Evolutionary conservation across 2,329 filamentous ascomycete genomes (phyloP), one percentile per base, ranked within the genome.

Genomic region (Nigrograna mackinnonii): DNA sequence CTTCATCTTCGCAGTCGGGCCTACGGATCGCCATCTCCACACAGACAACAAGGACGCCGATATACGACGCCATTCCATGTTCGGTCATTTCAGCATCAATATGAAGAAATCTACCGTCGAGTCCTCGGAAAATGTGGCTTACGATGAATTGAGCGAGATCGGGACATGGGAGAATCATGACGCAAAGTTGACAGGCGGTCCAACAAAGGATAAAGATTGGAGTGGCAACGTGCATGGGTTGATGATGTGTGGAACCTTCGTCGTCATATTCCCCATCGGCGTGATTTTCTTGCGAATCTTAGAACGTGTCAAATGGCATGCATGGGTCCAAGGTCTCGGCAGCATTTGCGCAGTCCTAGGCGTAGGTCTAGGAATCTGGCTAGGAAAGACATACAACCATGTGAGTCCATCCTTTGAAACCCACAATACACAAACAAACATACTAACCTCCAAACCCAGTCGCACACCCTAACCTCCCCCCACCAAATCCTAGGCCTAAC

Each of bases 1-100:
- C 30, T 80, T 79, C 63, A 77, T 83, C 41, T 85, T 76, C 56
- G 83, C 79, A 14, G 66, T 77, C 17, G 82, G 82, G 0, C 76
- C 78, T 4, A 53, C 58, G n/a, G 73, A 72, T 28, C 54, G 61
- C 13, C 63, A 76, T 19, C 42, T 68, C 17, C 58, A 63, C 17
- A 77, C 71, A 41, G 66, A 82, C 50, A 66, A 67, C 24, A 39
- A 55, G 2, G 63, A 65, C 9, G 77, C 76, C 0, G 65, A 66
- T 9, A 69, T 84, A 41, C 74, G 74, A 54, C 74, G 76, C 31
- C 83, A 85, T 58, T 58, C 66, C 31, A 71, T 70, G 33, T 80
- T 78, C 50, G 81, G 82, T 33, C 60, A 63, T 5, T 85, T 85
- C 59, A 70, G 64, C 2, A 75, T 85, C 60, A 74, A 85, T 57